phyloP scores from a whole-genome alignment of 2,329 filamentous ascomycete genomes.

The Botrytis fragariae region DNA sequence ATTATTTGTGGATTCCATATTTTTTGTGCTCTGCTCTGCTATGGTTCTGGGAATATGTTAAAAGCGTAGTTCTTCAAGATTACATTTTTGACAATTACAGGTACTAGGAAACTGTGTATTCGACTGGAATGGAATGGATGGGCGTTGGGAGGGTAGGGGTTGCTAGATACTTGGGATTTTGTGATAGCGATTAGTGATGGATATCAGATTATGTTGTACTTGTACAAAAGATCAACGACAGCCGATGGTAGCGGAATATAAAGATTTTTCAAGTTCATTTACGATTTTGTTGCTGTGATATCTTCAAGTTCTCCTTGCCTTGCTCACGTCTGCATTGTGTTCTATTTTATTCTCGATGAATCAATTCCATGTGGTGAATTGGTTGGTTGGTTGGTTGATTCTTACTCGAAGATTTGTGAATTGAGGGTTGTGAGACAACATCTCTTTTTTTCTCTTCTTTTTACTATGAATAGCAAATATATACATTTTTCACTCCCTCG shows the following conservation, averaged over 20 bases:
- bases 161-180: background rate
- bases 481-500: background rate
- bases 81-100: conserved; percentile 20
- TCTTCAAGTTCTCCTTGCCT: background rate
- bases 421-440: too few species aligned
- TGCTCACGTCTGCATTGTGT: too few species aligned
- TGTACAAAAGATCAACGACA: conserved; percentile 9
- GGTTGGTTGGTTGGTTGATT: background rate
- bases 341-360: too few species aligned
- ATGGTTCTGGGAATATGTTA: conserved; percentile 23
- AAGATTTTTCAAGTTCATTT: background rate
- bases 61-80: conserved; percentile 18
- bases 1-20: conserved; percentile 27
- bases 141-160: background rate
- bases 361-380: too few species aligned
- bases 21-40: conserved; percentile 28
- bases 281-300: background rate
- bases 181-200: background rate
- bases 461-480: background rate
- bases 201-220: conserved; percentile 14
- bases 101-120: conserved; percentile 6
- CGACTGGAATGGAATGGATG: conserved; percentile 1
- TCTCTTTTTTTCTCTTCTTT: too few species aligned
- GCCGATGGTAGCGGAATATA: background rate
- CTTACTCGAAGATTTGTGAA: background rate